These are phyloP conservation scores for Serendipita vermifera DNA, from an alignment of 768 basidiomycete species.

Conservation along the genomic window DNA sequence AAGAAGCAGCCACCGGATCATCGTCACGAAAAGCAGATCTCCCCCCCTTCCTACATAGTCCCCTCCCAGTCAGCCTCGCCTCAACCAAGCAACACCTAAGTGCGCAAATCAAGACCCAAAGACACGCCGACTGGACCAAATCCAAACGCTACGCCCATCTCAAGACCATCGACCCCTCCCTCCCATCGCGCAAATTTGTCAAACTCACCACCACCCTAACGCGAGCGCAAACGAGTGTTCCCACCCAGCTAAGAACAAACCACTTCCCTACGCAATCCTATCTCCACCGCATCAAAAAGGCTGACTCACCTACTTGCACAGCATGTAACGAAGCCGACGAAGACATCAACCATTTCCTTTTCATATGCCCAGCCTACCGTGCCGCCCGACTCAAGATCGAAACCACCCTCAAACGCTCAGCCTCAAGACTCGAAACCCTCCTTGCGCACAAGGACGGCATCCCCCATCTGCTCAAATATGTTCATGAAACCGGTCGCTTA, in stretches of 20 bases:
- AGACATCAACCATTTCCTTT: neutral
- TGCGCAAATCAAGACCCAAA: neutral
- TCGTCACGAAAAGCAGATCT: neutral
- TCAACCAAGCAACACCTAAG: conserved; percentile 12
- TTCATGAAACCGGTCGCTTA: neutral
- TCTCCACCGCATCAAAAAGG: neutral
- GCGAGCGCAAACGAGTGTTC: neutral
- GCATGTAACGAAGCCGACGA: neutral
- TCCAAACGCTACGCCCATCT: neutral
- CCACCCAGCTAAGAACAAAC: neutral
- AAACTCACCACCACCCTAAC: neutral
- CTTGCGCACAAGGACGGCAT: neutral
- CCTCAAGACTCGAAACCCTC: neutral
- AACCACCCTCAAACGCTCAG: neutral
- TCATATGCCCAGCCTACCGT: neutral
- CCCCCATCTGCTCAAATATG: neutral
- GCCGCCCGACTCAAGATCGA: neutral
- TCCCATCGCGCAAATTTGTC: neutral
- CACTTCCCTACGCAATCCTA: neutral
- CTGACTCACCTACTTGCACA: neutral
- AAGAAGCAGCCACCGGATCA: conserved; percentile 12
- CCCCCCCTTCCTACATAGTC: neutral
- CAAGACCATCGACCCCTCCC: neutral
- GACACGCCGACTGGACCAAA: neutral
- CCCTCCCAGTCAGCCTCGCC: conserved; percentile 15